Evolutionary conservation across 2,329 filamentous ascomycete species (phyloP).

Genomic region (Parastagonospora nodorum): DNA sequence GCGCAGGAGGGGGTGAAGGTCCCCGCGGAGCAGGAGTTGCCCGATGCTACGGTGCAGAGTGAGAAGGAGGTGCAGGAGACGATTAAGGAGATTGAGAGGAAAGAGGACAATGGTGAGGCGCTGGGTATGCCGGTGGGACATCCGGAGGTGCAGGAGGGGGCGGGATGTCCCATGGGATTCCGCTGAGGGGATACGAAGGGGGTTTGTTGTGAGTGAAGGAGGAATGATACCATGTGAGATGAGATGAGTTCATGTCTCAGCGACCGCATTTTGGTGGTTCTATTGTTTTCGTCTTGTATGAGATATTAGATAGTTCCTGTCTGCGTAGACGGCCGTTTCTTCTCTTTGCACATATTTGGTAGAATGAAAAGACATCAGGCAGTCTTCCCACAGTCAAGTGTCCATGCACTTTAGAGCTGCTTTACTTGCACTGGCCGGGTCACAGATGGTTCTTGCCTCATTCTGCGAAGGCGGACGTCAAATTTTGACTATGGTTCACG

Average conservation of each 20-base stretch:
- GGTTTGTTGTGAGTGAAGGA: background rate
- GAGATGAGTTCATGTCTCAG: background rate
- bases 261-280: background rate
- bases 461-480: no score
- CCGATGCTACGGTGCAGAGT: slow-evolving; percentile 16
- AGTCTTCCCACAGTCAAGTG: no score
- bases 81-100: slow-evolving; percentile 11
- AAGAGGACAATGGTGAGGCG: slow-evolving; percentile 3
- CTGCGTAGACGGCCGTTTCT: no score
- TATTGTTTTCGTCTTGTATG: background rate
- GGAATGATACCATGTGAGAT: background rate
- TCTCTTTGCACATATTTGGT: no score
- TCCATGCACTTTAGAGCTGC: no score
- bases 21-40: slow-evolving; percentile 18
- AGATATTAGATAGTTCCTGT: no score
- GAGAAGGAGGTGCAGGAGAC: slow-evolving; percentile 12
- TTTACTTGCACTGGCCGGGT: no score
- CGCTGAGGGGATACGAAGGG: background rate
- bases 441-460: no score
- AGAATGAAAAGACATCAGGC: no score
- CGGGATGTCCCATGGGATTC: slow-evolving; percentile 13
- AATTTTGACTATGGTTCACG: no score
- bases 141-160: slow-evolving; percentile 7
- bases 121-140: slow-evolving; percentile 12
- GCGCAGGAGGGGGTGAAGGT: slow-evolving; percentile 14